Evolutionary conservation across 176 grass and related monocot genomes (phyloP).

Genomic region (Juncus inflexus): DNA sequence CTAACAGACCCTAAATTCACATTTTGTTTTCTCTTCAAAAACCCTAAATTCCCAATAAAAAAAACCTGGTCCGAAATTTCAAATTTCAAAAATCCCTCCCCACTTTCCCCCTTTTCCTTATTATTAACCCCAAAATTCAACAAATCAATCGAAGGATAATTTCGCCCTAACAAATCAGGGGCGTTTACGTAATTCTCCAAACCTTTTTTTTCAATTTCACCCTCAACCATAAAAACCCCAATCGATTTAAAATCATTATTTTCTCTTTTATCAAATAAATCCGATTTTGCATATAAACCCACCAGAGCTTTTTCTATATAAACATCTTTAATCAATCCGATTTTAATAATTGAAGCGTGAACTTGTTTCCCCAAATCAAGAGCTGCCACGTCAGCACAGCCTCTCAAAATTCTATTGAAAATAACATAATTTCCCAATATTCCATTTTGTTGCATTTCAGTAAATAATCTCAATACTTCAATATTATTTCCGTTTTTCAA

Average conservation of each 20-base stretch:
- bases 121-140: slow-evolving; percentile 13
- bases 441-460: slow-evolving; percentile 75
- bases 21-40: slow-evolving; percentile 3
- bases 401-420: slow-evolving; percentile 68
- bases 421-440: slow-evolving; percentile 57
- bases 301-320: slow-evolving; percentile 74
- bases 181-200: slow-evolving; percentile 17
- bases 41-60: slow-evolving; percentile 24
- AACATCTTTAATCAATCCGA: slow-evolving; percentile 85
- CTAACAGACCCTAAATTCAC: slow-evolving; percentile 11
- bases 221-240: slow-evolving; percentile 24
- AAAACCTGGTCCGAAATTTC: slow-evolving; percentile 20
- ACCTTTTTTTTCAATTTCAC: slow-evolving; percentile 8
- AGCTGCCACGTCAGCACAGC: slow-evolving; percentile 61
- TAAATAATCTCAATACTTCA: slow-evolving; percentile 65
- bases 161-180: slow-evolving; percentile 17
- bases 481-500: slow-evolving; percentile 66
- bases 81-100: slow-evolving; percentile 22
- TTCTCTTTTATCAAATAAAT: slow-evolving; percentile 10
- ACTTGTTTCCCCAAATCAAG: slow-evolving; percentile 83
- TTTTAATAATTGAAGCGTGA: slow-evolving; percentile 87
- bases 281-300: slow-evolving; percentile 70
- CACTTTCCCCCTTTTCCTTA: background rate
- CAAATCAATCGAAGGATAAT: slow-evolving; percentile 21
- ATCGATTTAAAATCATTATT: slow-evolving; percentile 6